phyloP scores from a whole-genome alignment of 2,329 filamentous ascomycete genomes.

The Aspergillus ibericus region DNA sequence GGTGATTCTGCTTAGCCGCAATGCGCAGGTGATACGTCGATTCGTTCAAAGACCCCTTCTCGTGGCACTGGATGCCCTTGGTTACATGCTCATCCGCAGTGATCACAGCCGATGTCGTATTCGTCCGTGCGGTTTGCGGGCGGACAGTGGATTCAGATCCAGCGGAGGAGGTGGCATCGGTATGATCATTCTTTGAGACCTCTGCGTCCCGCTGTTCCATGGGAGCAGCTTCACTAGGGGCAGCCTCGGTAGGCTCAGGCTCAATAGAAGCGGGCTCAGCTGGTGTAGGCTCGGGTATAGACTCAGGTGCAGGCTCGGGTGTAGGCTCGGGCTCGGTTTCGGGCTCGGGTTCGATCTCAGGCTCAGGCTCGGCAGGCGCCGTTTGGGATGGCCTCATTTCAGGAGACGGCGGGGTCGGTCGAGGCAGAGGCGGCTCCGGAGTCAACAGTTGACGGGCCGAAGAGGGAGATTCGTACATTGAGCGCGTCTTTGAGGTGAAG shows the following conservation, averaged over 20 bases:
- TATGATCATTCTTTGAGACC: slow-evolving; percentile 27
- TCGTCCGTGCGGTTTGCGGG: slow-evolving; percentile 36
- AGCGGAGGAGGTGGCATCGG: slow-evolving; percentile 55
- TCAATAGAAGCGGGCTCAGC: slow-evolving; percentile 9
- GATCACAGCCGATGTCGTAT: slow-evolving; percentile 28
- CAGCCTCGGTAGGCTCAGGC: slow-evolving; percentile 8
- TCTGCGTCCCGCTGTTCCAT: slow-evolving; percentile 8
- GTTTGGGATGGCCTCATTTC: background rate
- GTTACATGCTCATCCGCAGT: slow-evolving; percentile 79
- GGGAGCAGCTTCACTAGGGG: slow-evolving; percentile 2
- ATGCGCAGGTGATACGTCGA: slow-evolving; percentile 94
- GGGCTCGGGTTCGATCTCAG: background rate
- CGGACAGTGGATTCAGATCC: slow-evolving; percentile 65
- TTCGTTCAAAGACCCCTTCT: slow-evolving; percentile 82
- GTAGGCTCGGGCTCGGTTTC: background rate
- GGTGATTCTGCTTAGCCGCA: slow-evolving; percentile 79
- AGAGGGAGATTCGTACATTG: slow-evolving; percentile 29
- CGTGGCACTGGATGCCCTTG: slow-evolving; percentile 87
- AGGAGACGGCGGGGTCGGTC: slow-evolving; percentile 3
- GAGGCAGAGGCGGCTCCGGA: slow-evolving; percentile 9
- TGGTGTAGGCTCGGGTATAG: slow-evolving; percentile 5
- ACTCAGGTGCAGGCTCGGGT: background rate
- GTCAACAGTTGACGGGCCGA: slow-evolving; percentile 18
- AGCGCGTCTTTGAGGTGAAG: slow-evolving; percentile 28
- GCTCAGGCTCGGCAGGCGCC: background rate